Evolutionary conservation across 805 yeast species (phyloP).

Genomic region (Candida boleticola): DNA sequence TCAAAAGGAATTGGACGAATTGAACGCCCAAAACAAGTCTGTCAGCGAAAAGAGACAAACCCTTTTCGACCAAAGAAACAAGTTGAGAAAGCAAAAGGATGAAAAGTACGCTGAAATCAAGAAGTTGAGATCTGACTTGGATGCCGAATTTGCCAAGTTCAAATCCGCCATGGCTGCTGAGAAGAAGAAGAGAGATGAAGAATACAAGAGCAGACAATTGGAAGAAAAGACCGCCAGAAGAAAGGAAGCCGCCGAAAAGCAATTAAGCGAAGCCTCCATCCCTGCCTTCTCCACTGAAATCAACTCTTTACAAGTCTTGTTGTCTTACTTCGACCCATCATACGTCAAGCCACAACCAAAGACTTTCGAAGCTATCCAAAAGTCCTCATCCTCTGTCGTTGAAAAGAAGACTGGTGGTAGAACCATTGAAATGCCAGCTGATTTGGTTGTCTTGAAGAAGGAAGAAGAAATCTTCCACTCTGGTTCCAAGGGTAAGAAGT

Average conservation of each 20-base stretch:
- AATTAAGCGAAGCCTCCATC: constrained; percentile 66
- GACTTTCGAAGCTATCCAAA: constrained; percentile 24
- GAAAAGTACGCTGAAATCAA: constrained; percentile 64
- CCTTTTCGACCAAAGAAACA: constrained; percentile 63
- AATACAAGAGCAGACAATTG: constrained; percentile 54
- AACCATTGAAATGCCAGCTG: constrained; percentile 61
- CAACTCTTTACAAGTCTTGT: constrained; percentile 67
- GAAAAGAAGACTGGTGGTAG: constrained; percentile 29
- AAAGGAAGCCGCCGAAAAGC: constrained; percentile 59
- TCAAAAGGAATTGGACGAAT: constrained; percentile 67
- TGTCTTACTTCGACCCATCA: constrained; percentile 74
- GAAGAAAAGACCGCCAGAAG: constrained; percentile 52
- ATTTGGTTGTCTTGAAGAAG: constrained; percentile 61
- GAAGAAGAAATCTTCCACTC: constrained; percentile 60
- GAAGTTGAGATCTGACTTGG: constrained; percentile 69
- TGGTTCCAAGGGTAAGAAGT: constrained; percentile 36
- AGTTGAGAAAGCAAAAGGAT: constrained; percentile 65
- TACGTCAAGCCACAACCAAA: constrained; percentile 56
- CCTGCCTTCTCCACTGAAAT: constrained; percentile 88
- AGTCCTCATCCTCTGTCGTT: constrained; percentile 22
- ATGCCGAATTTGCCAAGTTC: constrained; percentile 71
- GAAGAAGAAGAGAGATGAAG: constrained; percentile 63
- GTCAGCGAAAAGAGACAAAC: constrained; percentile 64
- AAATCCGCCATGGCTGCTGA: constrained; percentile 67
- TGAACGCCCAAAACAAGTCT: constrained; percentile 58